A percentile compares a stretch with the other conserved stretches of the same genome.
Conservation (phyloP, 2,329 filamentous ascomycete species). For the Lachnellula occidentalis region DNA sequence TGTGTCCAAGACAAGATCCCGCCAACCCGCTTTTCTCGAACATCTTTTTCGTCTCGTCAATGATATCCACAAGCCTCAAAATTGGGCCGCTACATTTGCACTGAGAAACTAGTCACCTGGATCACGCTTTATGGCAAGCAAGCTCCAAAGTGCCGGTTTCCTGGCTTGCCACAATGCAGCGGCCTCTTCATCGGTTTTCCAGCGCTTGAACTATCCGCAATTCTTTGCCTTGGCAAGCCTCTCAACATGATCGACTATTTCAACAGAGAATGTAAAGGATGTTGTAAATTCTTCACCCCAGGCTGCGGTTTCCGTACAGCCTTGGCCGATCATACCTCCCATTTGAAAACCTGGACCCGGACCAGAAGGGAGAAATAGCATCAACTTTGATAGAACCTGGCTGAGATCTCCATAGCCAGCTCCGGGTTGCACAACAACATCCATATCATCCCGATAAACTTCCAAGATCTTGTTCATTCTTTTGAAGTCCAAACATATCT, state of each 20-base stretch:
- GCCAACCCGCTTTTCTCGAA: constrained; percentile 74
- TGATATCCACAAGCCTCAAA: constrained; percentile 64
- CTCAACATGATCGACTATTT: constrained; percentile 56
- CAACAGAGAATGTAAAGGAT: constrained; percentile 81
- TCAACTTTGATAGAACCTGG: constrained; percentile 57
- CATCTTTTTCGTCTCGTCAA: constrained; percentile 67
- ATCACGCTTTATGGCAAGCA: constrained; percentile 59
- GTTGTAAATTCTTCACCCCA: constrained; percentile 73
- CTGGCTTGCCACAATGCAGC: constrained; percentile 72
- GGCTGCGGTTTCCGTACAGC: constrained; percentile 61
- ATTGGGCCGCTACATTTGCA: constrained; percentile 77
- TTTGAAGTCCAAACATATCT: constrained; percentile 81
- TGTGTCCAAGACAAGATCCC: constrained; percentile 83
- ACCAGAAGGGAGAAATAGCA: constrained; percentile 85
- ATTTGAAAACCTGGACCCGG: constrained; percentile 66
- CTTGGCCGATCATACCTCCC: constrained; percentile 77
- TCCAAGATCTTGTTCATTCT: constrained; percentile 77
- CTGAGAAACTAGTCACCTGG: constrained; percentile 64
- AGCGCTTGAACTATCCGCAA: constrained; percentile 67
- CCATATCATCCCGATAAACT: constrained; percentile 82
- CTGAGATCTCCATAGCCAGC: constrained; percentile 87
- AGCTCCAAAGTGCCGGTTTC: constrained; percentile 76
- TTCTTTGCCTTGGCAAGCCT: constrained; percentile 58
- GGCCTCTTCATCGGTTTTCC: constrained; percentile 59
- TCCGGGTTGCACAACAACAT: constrained; percentile 83